Evolutionary conservation across 179 eudicot species (phyloP).

Genomic region (Beta macrorhiza): DNA sequence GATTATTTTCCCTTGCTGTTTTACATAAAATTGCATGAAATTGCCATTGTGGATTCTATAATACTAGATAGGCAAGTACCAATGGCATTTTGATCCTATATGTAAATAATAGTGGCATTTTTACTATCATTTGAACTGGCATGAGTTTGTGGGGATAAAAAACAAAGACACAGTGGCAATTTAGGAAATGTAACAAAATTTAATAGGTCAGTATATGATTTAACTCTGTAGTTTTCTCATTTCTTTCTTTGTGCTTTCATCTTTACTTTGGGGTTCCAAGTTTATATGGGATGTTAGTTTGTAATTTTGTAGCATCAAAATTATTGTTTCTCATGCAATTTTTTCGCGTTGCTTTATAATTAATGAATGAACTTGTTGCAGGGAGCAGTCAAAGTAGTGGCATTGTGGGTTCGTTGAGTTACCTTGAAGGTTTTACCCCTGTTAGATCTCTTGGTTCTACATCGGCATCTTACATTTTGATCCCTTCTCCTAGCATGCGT

Average conservation of each 20-base stretch:
- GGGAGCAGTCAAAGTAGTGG: conserved; percentile 70
- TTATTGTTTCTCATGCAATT: neutral
- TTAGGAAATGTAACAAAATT: neutral
- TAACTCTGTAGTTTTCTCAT: neutral
- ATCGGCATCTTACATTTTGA: conserved; percentile 70
- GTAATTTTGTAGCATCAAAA: neutral
- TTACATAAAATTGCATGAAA: too few species aligned
- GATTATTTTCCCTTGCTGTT: too few species aligned
- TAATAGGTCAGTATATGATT: neutral
- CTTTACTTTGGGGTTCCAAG: neutral
- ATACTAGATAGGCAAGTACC: too few species aligned
- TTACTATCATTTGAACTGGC: neutral
- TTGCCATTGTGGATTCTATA: too few species aligned
- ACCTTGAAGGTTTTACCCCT: conserved; percentile 88
- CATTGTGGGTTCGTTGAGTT: conserved; percentile 37
- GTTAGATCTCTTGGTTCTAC: conserved; percentile 87
- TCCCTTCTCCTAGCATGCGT: conserved; percentile 85
- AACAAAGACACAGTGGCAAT: neutral
- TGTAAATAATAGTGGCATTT: too few species aligned
- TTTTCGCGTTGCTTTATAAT: neutral
- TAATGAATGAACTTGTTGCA: conserved; percentile 16
- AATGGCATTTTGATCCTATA: too few species aligned
- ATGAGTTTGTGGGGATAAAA: neutral
- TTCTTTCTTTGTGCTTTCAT: neutral
- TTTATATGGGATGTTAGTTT: neutral